Evolutionary conservation across 208 protist species (phyloP), one percentile per base, ranked within the genome.

Genomic region (Trypanosoma boissoni): DNA sequence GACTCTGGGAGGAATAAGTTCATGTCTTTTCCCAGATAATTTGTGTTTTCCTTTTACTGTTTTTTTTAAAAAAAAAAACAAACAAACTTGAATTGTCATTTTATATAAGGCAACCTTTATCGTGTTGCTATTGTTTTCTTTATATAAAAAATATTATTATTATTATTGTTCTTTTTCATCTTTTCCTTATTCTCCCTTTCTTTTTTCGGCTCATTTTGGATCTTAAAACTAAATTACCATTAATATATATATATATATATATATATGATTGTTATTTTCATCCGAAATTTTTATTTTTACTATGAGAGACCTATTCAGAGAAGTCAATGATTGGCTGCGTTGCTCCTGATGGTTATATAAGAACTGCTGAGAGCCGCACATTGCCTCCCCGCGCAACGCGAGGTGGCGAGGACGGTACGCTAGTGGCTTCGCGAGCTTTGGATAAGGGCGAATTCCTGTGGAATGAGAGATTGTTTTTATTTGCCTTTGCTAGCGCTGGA

Each of bases 301-400:
- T 49, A 9, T 16, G 29, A 26, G 27, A 3, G 3, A 12, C 44
- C 20, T 6, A 26, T 34, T 44, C 3, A 72, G 53, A 78, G 20
- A 79, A 83, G 10, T 68, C 80, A 2, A 81, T 92, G 34, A 81
- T 94, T 14, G 84, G 84, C 24, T 85, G 82, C 12, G 79, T 73
- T 9, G 72, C 91, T 3, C 86, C 83, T 0, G 80, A n/a, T 24
- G 58, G 58, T 0, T 64, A 57, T 26, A 56, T 50, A 39, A 56
- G n/a, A 36, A 28, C 37, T 1, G 16, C 32, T 3, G 58, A 64
- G 41, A 37, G 48, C 20, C 48, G 49, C 46, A 64, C 46, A 24
- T 29, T 64, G 10, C 48, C 58, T 39, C 58, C 58, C 9, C 27
- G 23, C 46, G 49, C 56, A 39, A 49, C 46, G 20, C 2, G 12